Conservation (phyloP, 176 grass and related monocot genomes). For the Saccharum officinarum region DNA sequence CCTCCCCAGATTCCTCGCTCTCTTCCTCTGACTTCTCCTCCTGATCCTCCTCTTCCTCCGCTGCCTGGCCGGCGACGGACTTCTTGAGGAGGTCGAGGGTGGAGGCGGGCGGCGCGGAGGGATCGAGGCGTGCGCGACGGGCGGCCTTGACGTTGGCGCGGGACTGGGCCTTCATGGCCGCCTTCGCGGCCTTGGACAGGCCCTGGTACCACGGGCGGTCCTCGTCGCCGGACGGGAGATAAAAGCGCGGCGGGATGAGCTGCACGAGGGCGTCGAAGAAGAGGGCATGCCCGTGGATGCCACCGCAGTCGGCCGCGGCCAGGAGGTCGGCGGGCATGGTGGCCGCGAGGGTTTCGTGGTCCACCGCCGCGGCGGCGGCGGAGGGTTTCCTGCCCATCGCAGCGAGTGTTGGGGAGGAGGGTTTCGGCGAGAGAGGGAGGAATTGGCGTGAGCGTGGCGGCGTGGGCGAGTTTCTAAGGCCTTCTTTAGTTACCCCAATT, state of each 20-base stretch:
- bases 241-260: slow-evolving; percentile 83
- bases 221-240: slow-evolving; percentile 57
- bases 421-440: slow-evolving; percentile 1
- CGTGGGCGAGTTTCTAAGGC: not conserved
- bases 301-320: slow-evolving; percentile 20
- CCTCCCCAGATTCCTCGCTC: slow-evolving; percentile 15
- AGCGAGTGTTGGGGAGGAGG: too few relatives aligned
- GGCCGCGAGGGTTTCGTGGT: slow-evolving; percentile 12
- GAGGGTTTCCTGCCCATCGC: slow-evolving; percentile 43
- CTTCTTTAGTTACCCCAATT: too few relatives aligned
- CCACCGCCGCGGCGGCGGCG: slow-evolving; percentile 1
- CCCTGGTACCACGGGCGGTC: slow-evolving; percentile 83
- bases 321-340: slow-evolving; percentile 43
- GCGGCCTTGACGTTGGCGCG: slow-evolving; percentile 68
- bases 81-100: slow-evolving; percentile 82
- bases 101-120: slow-evolving; percentile 45
- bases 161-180: slow-evolving; percentile 68
- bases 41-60: slow-evolving; percentile 3
- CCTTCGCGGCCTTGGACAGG: slow-evolving; percentile 71
- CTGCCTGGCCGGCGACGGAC: slow-evolving; percentile 40
- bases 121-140: slow-evolving; percentile 68
- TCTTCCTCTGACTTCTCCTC: slow-evolving; percentile 33
- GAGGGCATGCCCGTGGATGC: slow-evolving; percentile 48
- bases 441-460: not conserved
- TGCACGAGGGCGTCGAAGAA: slow-evolving; percentile 85